phyloP scores from a whole-genome alignment of 2,329 filamentous ascomycete species.

The Chaetothyriales sp. region DNA sequence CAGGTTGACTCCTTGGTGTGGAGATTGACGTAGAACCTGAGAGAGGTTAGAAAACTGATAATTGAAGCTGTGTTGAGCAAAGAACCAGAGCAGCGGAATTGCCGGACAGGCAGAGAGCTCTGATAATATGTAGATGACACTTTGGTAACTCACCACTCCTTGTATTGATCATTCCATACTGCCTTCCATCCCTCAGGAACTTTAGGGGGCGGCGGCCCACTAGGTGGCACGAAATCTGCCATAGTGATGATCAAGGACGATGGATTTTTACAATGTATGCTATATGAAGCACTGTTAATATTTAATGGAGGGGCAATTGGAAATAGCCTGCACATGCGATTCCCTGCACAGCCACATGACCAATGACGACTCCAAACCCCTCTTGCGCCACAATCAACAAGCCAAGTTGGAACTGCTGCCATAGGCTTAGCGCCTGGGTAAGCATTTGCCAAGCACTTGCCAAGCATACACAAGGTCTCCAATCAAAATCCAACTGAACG shows the following conservation, averaged over 20 bases:
- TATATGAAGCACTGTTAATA: background rate
- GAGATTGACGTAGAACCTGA: constrained; percentile 83
- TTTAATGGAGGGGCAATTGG: background rate
- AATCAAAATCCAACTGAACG: background rate
- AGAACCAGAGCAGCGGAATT: background rate
- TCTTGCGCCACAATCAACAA: background rate
- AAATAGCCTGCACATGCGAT: background rate
- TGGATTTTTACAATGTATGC: background rate
- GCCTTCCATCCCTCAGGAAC: constrained; percentile 65
- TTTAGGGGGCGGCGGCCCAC: constrained; percentile 41
- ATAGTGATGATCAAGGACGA: constrained; percentile 2
- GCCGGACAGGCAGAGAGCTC: background rate
- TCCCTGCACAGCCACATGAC: background rate
- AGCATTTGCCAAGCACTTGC: background rate
- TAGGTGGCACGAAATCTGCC: constrained; percentile 25
- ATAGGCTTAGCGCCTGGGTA: background rate
- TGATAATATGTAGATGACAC: background rate
- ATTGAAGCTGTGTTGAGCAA: background rate
- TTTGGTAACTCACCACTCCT: constrained; percentile 49
- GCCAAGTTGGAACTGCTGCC: too few species aligned
- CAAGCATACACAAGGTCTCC: background rate
- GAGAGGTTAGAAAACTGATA: constrained; percentile 2
- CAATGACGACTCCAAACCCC: background rate
- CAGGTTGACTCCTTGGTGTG: constrained; percentile 81
- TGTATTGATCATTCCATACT: constrained; percentile 62